Base-by-base conservation (phyloP, 495 filamentous ascomycete genomes). In the Pyrenopolyporus hunteri region DNA sequence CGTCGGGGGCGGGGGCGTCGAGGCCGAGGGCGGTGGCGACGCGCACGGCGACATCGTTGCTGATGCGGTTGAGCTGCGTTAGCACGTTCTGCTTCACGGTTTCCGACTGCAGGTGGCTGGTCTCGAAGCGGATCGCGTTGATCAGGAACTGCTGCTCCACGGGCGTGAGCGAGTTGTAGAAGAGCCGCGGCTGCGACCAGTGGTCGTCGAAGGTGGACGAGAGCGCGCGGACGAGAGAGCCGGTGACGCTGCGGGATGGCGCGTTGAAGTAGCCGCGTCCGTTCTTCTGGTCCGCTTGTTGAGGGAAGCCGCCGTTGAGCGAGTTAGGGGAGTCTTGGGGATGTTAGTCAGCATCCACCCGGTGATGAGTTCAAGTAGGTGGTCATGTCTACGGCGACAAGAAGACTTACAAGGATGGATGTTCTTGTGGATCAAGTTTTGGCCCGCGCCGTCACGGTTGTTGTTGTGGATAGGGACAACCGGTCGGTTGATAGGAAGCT, bases 41-140 rank as follows among this genome's bases (percentile, higher is more conserved):
- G 16, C 87, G 85, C 9, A 67, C 75, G 4, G 89, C 89, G 0
- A 93, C 69, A 43, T 89, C 86, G 64, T 93, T 82, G 70, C 80
- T 82, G 46, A 92, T 80, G 13, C 78, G 78, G 77, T 92, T 93
- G 10, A 93, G 79, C 57, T 92, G 89, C 16, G 78, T 73, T 17
- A 91, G 77, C 1, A 88, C 83, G 58, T 89, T 89, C 48, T 76
- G 60, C 72, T 79, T 82, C 11, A 92, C 87, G 19, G 75, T 61
- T 1, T 63, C 39, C 43, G 82, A 87, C 51, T 78, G 71, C 35
- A 91, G 58, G 32, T 88, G 82, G 6, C 83, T 80, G 5, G 79
- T 75, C 70, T 93, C 89, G 73, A 92, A 93, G 22, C 89, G 87
- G 54, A 91, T 84, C 1, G 87, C 89, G 73, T 93, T 88, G 73